Evolutionary conservation across 768 basidiomycete genomes (phyloP).

Genomic region (Mycena chlorophos): DNA sequence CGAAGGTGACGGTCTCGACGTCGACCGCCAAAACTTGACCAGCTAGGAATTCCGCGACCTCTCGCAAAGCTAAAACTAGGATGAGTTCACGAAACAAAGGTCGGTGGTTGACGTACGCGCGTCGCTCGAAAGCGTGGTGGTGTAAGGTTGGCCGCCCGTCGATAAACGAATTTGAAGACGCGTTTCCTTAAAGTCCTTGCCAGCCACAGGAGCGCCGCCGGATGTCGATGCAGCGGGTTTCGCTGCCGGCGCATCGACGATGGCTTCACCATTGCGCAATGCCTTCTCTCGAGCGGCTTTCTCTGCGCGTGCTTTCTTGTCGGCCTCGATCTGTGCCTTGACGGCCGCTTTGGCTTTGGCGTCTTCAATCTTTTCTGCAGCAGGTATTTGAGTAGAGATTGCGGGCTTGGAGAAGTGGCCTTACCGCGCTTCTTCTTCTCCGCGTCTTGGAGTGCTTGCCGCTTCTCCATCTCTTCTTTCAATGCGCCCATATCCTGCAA

Average conservation of each 20-base stretch:
- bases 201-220: conserved; percentile 43
- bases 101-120: conserved; percentile 51
- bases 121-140: conserved; percentile 78
- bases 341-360: conserved; percentile 82
- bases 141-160: conserved; percentile 77
- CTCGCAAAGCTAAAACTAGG: conserved; percentile 59
- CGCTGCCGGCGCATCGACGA: conserved; percentile 36
- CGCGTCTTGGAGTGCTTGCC: conserved; percentile 82
- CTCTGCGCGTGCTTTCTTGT: conserved; percentile 86
- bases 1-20: conserved; percentile 76
- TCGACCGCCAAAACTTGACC: conserved; percentile 67
- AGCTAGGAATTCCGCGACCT: conserved; percentile 87
- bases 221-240: conserved; percentile 36
- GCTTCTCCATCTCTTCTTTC: conserved; percentile 74
- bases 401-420: conserved; percentile 5
- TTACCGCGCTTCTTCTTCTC: conserved; percentile 78
- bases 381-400: not conserved
- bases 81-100: conserved; percentile 3
- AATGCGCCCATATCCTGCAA: conserved; percentile 67
- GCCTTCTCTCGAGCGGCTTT: conserved; percentile 91
- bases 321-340: conserved; percentile 92
- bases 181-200: conserved; percentile 84
- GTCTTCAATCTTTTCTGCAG: conserved; percentile 85
- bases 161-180: conserved; percentile 88
- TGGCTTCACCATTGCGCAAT: conserved; percentile 71